Evolutionary conservation across 257 asterid genomes (phyloP).

Genomic region (Nicotiana undulata): DNA sequence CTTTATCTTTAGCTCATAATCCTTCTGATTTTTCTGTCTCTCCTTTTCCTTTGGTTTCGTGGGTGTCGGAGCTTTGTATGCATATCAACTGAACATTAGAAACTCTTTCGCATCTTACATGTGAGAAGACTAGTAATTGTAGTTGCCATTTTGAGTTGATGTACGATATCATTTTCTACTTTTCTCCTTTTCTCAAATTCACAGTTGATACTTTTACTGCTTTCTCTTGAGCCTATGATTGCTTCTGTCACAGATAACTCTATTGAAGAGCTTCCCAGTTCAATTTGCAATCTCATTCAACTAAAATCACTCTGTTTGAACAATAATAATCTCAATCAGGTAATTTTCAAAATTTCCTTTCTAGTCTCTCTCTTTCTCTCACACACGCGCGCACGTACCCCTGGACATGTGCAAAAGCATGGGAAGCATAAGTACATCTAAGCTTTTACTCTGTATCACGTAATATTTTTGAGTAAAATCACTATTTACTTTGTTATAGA

Average conservation of each 20-base stretch:
- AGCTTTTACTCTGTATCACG: background rate
- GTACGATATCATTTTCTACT: background rate
- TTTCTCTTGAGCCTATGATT: background rate
- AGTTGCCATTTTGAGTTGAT: background rate
- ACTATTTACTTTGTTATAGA: background rate
- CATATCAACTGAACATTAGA: background rate
- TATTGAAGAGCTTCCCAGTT: conserved; percentile 78
- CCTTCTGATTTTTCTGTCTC: conserved; percentile 9
- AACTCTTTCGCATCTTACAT: background rate
- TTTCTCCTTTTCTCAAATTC: background rate
- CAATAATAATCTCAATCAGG: conserved; percentile 81
- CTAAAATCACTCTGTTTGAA: conserved; percentile 81
- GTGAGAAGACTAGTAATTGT: background rate
- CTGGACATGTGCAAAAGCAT: background rate
- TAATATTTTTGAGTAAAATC: background rate
- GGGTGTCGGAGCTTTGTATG: background rate
- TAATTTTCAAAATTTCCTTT: conserved; percentile 10
- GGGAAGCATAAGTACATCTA: background rate
- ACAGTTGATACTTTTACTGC: background rate
- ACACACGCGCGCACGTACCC: background rate
- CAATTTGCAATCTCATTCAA: conserved; percentile 77
- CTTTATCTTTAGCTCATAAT: conserved; percentile 12
- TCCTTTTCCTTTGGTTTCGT: background rate
- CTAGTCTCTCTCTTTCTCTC: background rate
- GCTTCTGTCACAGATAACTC: conserved; percentile 56